phyloP scores from a whole-genome alignment of 306 rosid genomes.

The Sicyos baderoa region DNA sequence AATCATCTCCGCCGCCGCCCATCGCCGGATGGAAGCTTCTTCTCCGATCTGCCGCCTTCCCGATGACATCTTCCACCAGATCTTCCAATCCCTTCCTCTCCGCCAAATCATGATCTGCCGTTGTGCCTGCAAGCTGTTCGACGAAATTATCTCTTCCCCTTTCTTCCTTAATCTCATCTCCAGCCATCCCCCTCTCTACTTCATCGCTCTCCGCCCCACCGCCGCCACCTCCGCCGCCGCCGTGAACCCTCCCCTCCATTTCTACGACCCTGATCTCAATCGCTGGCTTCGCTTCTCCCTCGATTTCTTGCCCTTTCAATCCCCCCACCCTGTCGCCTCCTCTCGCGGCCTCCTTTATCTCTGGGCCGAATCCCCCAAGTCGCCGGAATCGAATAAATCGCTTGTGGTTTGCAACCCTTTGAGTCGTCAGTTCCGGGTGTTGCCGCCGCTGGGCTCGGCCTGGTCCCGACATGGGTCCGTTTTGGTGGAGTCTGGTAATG shows the following conservation, averaged over 20 bases:
- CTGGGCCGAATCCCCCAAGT: constrained; percentile 47
- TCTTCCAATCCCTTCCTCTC: constrained; percentile 71
- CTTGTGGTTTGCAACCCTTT: constrained; percentile 73
- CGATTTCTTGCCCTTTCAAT: constrained; percentile 63
- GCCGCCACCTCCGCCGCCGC: constrained; percentile 30
- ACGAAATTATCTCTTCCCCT: constrained; percentile 49
- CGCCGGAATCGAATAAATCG: constrained; percentile 37
- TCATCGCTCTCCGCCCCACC: constrained; percentile 59
- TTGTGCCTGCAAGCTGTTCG: constrained; percentile 57
- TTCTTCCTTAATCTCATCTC: constrained; percentile 51
- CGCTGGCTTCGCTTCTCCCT: constrained; percentile 59
- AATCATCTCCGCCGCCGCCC: background rate
- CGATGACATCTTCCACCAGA: constrained; percentile 60
- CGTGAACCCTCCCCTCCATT: constrained; percentile 35
- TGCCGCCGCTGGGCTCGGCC: constrained; percentile 87
- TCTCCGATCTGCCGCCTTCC: constrained; percentile 60
- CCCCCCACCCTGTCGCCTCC: constrained; percentile 81
- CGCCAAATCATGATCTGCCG: constrained; percentile 70
- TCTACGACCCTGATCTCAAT: constrained; percentile 49
- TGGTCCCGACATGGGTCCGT: constrained; percentile 92
- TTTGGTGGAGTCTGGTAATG: constrained; percentile 50
- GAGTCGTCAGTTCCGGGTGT: constrained; percentile 50
- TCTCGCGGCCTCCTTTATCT: constrained; percentile 68
- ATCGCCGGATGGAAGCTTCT: constrained; percentile 30
- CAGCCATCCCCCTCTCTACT: constrained; percentile 43